Evolutionary conservation across 179 eudicot species (phyloP).

Genomic region (Vitellaria paradoxa): DNA sequence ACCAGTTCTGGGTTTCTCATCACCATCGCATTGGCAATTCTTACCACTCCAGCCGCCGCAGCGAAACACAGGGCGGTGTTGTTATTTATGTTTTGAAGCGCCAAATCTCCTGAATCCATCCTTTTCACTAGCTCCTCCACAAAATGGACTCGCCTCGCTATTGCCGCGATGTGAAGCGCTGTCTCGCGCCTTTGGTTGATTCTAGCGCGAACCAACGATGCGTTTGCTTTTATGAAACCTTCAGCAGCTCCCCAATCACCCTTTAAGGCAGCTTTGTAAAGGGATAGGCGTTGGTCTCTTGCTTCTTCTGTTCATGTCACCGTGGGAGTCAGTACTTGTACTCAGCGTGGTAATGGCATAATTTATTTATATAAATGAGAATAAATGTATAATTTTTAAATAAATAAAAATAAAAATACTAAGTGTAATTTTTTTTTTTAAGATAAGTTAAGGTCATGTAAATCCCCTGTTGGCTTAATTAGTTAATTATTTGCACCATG

Average conservation of each 20-base stretch:
- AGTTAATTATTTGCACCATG: too few species aligned
- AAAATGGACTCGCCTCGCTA: conserved; percentile 12
- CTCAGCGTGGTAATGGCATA: too few species aligned
- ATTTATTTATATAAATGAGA: too few species aligned
- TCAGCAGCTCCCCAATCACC: conserved; percentile 22
- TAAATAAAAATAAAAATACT: too few species aligned
- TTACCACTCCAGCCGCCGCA: background rate
- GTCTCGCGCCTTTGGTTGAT: conserved; percentile 14
- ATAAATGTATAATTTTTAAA: too few species aligned
- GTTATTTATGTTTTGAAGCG: background rate
- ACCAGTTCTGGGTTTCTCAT: background rate
- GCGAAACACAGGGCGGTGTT: background rate
- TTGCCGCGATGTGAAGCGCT: conserved; percentile 16
- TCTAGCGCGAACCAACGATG: background rate
- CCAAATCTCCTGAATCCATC: conserved; percentile 3
- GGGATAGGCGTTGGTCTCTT: background rate
- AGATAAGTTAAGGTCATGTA: too few species aligned
- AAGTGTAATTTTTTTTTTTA: too few species aligned
- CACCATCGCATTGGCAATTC: background rate
- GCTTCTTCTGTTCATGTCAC: background rate
- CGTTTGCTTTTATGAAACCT: background rate
- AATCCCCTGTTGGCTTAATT: too few species aligned
- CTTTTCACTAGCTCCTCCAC: conserved; percentile 9
- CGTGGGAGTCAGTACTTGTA: too few species aligned
- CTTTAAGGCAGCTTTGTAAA: conserved; percentile 20